phyloP scores from a whole-genome alignment of 306 rosid species.

The Begonia peltatifolia region DNA sequence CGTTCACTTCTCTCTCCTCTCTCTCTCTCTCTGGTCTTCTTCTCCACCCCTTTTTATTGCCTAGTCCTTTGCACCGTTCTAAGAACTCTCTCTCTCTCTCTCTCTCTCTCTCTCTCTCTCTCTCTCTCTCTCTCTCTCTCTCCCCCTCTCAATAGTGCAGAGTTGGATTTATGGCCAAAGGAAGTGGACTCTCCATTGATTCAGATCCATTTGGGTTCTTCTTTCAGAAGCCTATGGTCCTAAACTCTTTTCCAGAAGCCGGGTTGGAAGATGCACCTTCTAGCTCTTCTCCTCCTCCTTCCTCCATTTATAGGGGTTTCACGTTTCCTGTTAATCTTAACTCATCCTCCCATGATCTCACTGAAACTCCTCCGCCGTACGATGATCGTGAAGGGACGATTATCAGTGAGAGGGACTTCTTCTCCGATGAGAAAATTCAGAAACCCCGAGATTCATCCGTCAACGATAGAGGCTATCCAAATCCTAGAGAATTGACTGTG shows the following conservation, averaged over 20 bases:
- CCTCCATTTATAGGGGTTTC: neutral
- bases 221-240: conserved; percentile 36
- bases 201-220: conserved; percentile 53
- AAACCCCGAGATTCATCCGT: conserved; percentile 3
- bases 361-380: conserved; percentile 15
- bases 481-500: conserved; percentile 12
- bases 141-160: conserved; percentile 1
- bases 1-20: neutral
- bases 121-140: conserved; percentile 4
- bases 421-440: conserved; percentile 18
- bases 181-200: conserved; percentile 73
- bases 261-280: neutral
- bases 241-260: conserved; percentile 49
- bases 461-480: conserved; percentile 6
- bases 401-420: conserved; percentile 64
- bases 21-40: conserved; percentile 22
- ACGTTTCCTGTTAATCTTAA: no score
- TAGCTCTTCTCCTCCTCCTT: conserved; percentile 43
- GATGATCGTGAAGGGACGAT: conserved; percentile 10
- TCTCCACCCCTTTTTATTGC: conserved; percentile 47
- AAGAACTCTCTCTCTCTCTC: conserved; percentile 1
- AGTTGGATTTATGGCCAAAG: conserved; percentile 40
- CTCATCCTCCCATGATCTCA: neutral
- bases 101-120: conserved; percentile 2
- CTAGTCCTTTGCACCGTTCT: conserved; percentile 39